phyloP scores from a whole-genome alignment of 345 rosid species.

The Mallotus nudiflorus region DNA sequence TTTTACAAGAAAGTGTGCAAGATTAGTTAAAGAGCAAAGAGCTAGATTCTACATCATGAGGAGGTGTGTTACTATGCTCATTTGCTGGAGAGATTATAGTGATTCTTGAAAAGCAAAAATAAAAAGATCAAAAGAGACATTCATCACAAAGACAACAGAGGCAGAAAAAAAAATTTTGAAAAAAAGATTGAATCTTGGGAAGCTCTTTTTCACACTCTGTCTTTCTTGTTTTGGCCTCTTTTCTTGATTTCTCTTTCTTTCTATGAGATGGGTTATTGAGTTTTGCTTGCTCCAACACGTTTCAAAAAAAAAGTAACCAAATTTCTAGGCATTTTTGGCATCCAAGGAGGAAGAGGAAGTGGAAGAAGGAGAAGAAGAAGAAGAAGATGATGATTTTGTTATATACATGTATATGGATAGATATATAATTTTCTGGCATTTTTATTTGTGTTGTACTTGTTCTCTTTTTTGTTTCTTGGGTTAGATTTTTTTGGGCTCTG shows the following conservation, averaged over 20 bases:
- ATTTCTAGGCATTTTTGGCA: slow-evolving; percentile 20
- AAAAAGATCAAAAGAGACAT: not conserved
- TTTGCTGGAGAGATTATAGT: slow-evolving; percentile 88
- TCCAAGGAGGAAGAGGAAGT: slow-evolving; percentile 32
- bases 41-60: slow-evolving; percentile 94
- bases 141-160: not conserved
- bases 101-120: slow-evolving; percentile 46
- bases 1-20: slow-evolving; percentile 80
- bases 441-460: not conserved
- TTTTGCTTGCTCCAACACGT: not conserved
- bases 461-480: slow-evolving; percentile 13
- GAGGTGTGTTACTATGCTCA: slow-evolving; percentile 86
- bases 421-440: slow-evolving; percentile 8
- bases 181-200: not conserved
- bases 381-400: slow-evolving; percentile 15
- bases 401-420: slow-evolving; percentile 52
- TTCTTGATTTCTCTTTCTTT: slow-evolving; percentile 17
- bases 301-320: not conserved
- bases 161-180: not conserved
- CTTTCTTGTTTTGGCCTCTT: not conserved
- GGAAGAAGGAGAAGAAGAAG: slow-evolving; percentile 20
- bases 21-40: slow-evolving; percentile 81
- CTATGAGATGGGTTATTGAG: slow-evolving; percentile 25
- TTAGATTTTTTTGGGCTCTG: slow-evolving; percentile 18
- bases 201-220: not conserved